Evolutionary conservation across 257 asterid species (phyloP).

Genomic region (Scutellaria galericulata): DNA sequence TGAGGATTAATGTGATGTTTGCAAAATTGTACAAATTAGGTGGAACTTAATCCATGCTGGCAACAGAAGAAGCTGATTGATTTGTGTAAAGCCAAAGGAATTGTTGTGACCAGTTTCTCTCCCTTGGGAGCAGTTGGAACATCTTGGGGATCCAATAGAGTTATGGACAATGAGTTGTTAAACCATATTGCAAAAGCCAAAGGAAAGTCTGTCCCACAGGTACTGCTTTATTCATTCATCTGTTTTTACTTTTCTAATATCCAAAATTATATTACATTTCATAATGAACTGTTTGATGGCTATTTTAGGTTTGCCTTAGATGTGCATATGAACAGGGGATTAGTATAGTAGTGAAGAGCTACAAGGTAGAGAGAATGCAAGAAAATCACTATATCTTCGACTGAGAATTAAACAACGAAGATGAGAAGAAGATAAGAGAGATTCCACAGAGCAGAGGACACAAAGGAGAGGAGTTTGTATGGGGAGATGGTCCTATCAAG

Average conservation of each 20-base stretch:
- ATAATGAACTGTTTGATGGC: too few species aligned
- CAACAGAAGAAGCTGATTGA: slow-evolving; percentile 22
- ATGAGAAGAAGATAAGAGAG: not conserved
- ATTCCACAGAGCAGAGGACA: not conserved
- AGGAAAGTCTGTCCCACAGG: too few species aligned
- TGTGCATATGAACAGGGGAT: not conserved
- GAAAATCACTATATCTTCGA: slow-evolving; percentile 9
- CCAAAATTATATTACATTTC: too few species aligned
- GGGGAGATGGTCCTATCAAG: not conserved
- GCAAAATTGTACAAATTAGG: not conserved
- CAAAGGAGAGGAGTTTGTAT: not conserved
- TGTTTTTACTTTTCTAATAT: too few species aligned
- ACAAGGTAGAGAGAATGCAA: slow-evolving; percentile 5
- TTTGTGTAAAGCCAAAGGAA: not conserved
- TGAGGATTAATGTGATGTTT: too few species aligned
- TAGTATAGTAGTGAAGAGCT: slow-evolving; percentile 2
- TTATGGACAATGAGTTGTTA: not conserved
- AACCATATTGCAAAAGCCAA: slow-evolving; percentile 3
- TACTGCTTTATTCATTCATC: too few species aligned
- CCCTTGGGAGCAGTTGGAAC: slow-evolving; percentile 13
- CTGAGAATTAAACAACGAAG: slow-evolving; percentile 18
- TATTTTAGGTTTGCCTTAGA: too few species aligned
- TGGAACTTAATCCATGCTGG: slow-evolving; percentile 18
- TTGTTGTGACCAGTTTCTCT: not conserved
- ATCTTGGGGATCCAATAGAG: not conserved